A percentile compares a stretch with the other conserved stretches of the same genome.
These are phyloP conservation scores for Tetradesmus lagerheimii DNA, from an alignment of 139 green algal genomes.

Conservation along the genomic window DNA sequence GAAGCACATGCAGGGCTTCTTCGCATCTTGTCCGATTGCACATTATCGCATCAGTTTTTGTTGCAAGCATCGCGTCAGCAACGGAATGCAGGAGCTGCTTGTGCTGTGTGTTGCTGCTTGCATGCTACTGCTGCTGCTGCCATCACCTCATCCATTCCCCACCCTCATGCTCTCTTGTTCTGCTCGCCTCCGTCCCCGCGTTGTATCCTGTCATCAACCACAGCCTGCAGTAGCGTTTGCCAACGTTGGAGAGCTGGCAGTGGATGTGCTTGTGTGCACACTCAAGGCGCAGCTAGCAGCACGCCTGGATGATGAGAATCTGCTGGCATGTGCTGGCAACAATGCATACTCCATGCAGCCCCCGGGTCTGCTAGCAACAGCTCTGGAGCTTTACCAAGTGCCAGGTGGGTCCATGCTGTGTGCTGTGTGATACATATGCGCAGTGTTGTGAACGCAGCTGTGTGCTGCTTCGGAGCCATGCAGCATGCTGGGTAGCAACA, in stretches of 20 bases:
- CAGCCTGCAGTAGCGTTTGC: conserved; percentile 66
- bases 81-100: neutral
- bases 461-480: neutral
- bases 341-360: conserved; percentile 55
- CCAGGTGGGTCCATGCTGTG: neutral
- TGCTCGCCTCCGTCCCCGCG: too few relatives aligned
- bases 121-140: conserved; percentile 1
- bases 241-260: conserved; percentile 87
- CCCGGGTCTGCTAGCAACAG: conserved; percentile 58
- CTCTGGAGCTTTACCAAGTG: conserved; percentile 72
- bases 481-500: neutral
- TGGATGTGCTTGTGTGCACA: conserved; percentile 75
- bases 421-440: neutral
- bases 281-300: conserved; percentile 37
- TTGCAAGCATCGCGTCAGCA: neutral
- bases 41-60: neutral
- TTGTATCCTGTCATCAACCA: neutral
- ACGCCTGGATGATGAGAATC: conserved; percentile 60
- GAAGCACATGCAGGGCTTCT: neutral
- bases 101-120: neutral
- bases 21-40: neutral
- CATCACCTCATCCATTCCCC: neutral
- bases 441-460: neutral
- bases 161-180: neutral
- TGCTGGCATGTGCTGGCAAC: conserved; percentile 78